These are phyloP conservation scores for Suillus brevipes DNA, from an alignment of 768 basidiomycete species.

Conservation along the genomic window DNA sequence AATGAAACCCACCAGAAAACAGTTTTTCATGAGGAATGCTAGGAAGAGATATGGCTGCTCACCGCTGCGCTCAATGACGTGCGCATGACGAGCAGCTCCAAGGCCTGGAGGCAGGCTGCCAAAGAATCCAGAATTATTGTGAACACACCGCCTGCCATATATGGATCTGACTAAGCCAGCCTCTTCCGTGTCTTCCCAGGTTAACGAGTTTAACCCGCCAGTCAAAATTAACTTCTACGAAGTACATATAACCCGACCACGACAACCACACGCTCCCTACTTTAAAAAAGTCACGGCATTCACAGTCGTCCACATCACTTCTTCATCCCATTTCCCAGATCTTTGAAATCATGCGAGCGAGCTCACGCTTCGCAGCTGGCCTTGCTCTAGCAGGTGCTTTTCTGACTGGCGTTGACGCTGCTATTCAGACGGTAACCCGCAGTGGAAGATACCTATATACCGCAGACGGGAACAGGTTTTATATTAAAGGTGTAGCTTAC, in stretches of 20 bases:
- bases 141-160: neutral
- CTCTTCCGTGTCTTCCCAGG: neutral
- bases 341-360: constrained; percentile 26
- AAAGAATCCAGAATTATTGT: too few relatives aligned
- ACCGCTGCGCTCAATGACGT: too few relatives aligned
- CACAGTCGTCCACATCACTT: neutral
- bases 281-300: constrained; percentile 1
- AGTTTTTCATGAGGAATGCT: too few relatives aligned
- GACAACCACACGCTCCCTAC: constrained; percentile 7
- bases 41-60: too few relatives aligned
- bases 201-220: neutral
- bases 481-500: constrained; percentile 86
- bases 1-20: too few relatives aligned
- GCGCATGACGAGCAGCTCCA: too few relatives aligned
- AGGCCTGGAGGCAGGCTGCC: too few relatives aligned
- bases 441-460: constrained; percentile 81
- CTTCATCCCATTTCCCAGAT: constrained; percentile 1
- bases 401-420: constrained; percentile 62
- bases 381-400: constrained; percentile 43
- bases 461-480: constrained; percentile 74
- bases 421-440: constrained; percentile 68
- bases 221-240: neutral
- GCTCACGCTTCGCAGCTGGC: constrained; percentile 21
- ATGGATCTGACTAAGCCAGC: neutral
- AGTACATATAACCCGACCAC: neutral